A percentile compares a stretch with the other conserved stretches of the same genome.
Evolutionary conservation across 2,329 filamentous ascomycete genomes (phyloP).

Genomic region (Cladosporium sp.): DNA sequence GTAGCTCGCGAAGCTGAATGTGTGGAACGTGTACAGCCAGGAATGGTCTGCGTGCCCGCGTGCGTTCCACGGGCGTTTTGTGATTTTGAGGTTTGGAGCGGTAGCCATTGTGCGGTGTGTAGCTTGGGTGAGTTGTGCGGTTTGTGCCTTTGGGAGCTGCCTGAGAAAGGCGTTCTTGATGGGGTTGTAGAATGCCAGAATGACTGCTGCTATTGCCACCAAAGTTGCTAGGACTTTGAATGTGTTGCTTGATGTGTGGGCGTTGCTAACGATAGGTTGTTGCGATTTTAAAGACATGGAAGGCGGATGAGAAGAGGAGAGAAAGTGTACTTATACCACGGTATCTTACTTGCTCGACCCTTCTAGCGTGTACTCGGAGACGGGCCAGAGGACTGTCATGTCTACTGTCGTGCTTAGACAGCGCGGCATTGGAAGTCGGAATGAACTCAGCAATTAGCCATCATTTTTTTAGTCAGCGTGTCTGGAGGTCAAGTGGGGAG

Average conservation of each 20-base stretch:
- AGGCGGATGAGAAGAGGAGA: not conserved
- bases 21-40: slow-evolving; percentile 85
- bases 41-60: slow-evolving; percentile 78
- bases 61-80: slow-evolving; percentile 65
- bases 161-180: slow-evolving; percentile 35
- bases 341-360: slow-evolving; percentile 1
- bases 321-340: slow-evolving; percentile 15
- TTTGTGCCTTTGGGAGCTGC: slow-evolving; percentile 27
- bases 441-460: not conserved
- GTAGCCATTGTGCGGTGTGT: slow-evolving; percentile 36
- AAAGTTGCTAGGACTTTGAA: slow-evolving; percentile 28
- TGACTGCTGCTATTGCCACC: slow-evolving; percentile 36
- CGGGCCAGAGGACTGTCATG: slow-evolving; percentile 1
- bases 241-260: slow-evolving; percentile 10
- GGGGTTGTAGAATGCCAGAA: slow-evolving; percentile 42
- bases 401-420: slow-evolving; percentile 9
- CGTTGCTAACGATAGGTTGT: slow-evolving; percentile 3
- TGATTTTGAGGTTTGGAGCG: slow-evolving; percentile 55
- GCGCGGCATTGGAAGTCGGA: not conserved
- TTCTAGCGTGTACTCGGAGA: slow-evolving; percentile 5
- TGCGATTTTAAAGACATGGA: slow-evolving; percentile 19
- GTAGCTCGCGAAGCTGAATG: slow-evolving; percentile 74
- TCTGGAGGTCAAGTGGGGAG: too few relatives aligned
- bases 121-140: slow-evolving; percentile 14
- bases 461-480: slow-evolving; percentile 10